Evolutionary conservation across 139 green algal genomes (phyloP).

Genomic region (Dunaliella primolecta): DNA sequence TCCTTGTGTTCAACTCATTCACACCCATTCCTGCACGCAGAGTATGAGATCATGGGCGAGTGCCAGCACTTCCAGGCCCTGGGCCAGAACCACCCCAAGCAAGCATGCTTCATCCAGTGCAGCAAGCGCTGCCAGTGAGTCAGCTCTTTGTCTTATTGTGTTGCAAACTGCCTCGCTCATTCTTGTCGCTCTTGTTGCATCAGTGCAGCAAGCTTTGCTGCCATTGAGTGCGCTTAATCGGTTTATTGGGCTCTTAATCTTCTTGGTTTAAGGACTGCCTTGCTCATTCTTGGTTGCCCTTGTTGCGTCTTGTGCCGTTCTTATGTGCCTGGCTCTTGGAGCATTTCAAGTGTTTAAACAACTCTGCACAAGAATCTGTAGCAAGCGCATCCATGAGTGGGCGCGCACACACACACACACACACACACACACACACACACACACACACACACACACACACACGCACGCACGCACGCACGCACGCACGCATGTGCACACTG

Average conservation of each 20-base stretch:
- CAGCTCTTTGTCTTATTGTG: no score
- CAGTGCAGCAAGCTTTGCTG: not conserved
- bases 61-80: constrained; percentile 46
- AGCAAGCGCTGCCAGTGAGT: constrained; percentile 28
- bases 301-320: not conserved
- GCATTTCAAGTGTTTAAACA: no score
- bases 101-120: constrained; percentile 54
- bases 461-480: not conserved
- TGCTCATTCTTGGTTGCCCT: not conserved
- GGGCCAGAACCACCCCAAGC: constrained; percentile 45
- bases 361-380: no score
- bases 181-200: not conserved
- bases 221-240: not conserved
- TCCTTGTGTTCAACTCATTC: no score
- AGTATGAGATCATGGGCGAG: constrained; percentile 40
- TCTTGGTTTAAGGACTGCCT: not conserved
- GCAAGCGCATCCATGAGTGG: no score
- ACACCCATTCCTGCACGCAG: no score
- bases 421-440: constrained; percentile 6
- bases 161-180: no score
- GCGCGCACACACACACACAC: not conserved
- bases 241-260: not conserved
- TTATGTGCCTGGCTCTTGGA: no score
- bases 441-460: constrained; percentile 1
- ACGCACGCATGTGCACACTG: not conserved